Percentiles rank a stretch among this genome's conserved stretches.
Conservation (phyloP, 768 basidiomycete genomes). For the Lentinula boryana region DNA sequence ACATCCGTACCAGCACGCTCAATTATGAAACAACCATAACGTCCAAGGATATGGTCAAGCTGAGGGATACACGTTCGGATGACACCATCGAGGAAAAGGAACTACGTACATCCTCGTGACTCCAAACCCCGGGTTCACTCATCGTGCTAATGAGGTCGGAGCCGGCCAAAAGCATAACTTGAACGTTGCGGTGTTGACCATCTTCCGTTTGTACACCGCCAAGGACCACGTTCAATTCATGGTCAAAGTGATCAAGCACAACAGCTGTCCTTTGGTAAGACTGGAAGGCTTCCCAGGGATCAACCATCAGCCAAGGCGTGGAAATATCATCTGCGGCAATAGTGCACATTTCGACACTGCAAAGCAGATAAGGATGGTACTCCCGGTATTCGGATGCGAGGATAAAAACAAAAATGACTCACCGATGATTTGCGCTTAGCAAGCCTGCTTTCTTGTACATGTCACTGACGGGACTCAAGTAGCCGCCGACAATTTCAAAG, state of each 20-base stretch:
- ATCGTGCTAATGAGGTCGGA: conserved; percentile 97
- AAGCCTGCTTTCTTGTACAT: conserved; percentile 96
- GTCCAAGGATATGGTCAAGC: conserved; percentile 94
- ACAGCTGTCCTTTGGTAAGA: conserved; percentile 94
- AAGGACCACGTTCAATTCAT: conserved; percentile 82
- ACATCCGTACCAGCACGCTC: conserved; percentile 93
- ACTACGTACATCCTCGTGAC: conserved; percentile 78
- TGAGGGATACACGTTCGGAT: conserved; percentile 23
- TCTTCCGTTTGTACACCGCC: conserved; percentile 75
- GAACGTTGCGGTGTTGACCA: conserved; percentile 69
- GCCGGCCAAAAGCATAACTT: conserved; percentile 94
- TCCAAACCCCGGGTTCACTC: conserved; percentile 98
- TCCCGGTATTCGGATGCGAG: no score
- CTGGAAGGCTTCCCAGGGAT: conserved; percentile 96
- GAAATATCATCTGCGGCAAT: conserved; percentile 82
- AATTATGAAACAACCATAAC: conserved; percentile 91
- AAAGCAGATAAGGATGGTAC: conserved; percentile 7
- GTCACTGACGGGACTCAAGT: conserved; percentile 94
- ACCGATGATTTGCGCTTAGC: conserved; percentile 85
- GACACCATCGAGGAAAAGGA: conserved; percentile 4
- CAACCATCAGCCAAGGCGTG: conserved; percentile 93
- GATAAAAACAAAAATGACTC: conserved; percentile 26
- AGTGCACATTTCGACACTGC: conserved; percentile 81
- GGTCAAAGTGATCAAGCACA: conserved; percentile 95
- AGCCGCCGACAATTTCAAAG: conserved; percentile 92